Percentiles rank a stretch among this genome's conserved stretches.
phyloP scores from a whole-genome alignment of 495 filamentous ascomycete species.

The Penicillium samsonianum region DNA sequence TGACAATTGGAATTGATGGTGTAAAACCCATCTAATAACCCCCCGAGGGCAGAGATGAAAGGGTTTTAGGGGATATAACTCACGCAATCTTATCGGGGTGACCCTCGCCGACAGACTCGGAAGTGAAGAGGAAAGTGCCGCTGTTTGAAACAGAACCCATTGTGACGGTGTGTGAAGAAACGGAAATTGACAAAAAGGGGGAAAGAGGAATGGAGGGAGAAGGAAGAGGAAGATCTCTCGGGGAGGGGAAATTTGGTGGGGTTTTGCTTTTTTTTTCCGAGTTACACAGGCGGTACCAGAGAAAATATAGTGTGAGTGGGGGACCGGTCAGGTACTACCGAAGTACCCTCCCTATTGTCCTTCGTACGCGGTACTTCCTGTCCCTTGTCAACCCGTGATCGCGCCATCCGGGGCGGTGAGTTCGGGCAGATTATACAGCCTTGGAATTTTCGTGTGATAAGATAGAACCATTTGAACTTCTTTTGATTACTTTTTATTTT shows the following conservation, averaged over 20 bases:
- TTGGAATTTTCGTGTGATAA: constrained; percentile 24
- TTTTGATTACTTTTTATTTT: background rate
- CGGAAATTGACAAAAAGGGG: constrained; percentile 14
- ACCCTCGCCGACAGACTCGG: constrained; percentile 97
- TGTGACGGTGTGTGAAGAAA: constrained; percentile 41
- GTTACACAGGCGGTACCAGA: constrained; percentile 21
- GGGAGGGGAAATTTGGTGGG: constrained; percentile 32
- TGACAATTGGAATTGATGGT: background rate
- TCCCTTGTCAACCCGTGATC: constrained; percentile 21
- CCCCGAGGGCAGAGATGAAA: constrained; percentile 3
- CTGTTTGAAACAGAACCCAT: constrained; percentile 62
- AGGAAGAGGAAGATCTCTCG: constrained; percentile 15
- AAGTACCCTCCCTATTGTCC: constrained; percentile 11
- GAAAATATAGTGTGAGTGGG: constrained; percentile 9
- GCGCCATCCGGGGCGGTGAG: constrained; percentile 32
- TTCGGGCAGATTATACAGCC: constrained; percentile 12
- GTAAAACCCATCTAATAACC: background rate
- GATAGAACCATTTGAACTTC: background rate
- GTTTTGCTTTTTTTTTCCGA: constrained; percentile 26
- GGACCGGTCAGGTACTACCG: constrained; percentile 23
- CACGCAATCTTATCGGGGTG: constrained; percentile 97
- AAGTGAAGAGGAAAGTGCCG: constrained; percentile 96
- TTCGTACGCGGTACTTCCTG: constrained; percentile 7
- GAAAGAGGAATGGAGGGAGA: constrained; percentile 14
- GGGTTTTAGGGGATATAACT: constrained; percentile 29